Evolutionary conservation across 345 rosid genomes (phyloP).

Genomic region (Ceriops tagal): DNA sequence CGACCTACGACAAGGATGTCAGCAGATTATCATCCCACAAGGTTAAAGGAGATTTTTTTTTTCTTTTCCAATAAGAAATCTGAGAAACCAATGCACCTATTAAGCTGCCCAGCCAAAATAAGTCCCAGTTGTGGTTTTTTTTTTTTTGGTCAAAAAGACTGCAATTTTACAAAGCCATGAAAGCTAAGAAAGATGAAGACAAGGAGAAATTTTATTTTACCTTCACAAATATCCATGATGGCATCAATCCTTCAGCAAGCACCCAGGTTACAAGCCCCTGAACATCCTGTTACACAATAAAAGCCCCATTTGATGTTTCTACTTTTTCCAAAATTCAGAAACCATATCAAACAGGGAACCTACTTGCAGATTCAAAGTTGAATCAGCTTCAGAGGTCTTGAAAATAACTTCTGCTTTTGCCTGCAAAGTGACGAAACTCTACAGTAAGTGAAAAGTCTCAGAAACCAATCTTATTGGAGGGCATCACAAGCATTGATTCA

Average conservation of each 20-base stretch:
- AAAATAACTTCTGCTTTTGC: slow-evolving; percentile 75
- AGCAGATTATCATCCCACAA: not conserved
- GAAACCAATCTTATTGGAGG: not conserved
- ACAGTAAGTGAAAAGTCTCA: not conserved
- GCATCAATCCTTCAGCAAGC: slow-evolving; percentile 86
- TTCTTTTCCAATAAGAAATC: not conserved
- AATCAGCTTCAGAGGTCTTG: slow-evolving; percentile 52
- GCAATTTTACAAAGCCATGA: not conserved
- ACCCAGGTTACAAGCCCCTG: slow-evolving; percentile 99
- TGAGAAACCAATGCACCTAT: not conserved
- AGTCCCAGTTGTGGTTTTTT: too few relatives aligned
- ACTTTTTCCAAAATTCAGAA: not conserved
- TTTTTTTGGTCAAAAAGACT: too few relatives aligned
- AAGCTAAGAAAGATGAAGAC: not conserved
- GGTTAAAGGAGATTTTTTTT: not conserved
- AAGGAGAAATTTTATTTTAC: slow-evolving; percentile 28
- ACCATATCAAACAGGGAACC: slow-evolving; percentile 6
- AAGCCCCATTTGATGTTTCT: not conserved
- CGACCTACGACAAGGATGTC: not conserved
- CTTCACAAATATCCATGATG: slow-evolving; percentile 87
- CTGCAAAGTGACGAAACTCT: slow-evolving; percentile 36
- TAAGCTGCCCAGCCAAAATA: not conserved
- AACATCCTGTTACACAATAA: slow-evolving; percentile 58
- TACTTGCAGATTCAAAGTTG: slow-evolving; percentile 72
- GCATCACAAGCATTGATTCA: not conserved